Evolutionary conservation across 306 rosid species (phyloP), one percentile per base, ranked within the genome.

Genomic region (Trichosanthes cucumerina): DNA sequence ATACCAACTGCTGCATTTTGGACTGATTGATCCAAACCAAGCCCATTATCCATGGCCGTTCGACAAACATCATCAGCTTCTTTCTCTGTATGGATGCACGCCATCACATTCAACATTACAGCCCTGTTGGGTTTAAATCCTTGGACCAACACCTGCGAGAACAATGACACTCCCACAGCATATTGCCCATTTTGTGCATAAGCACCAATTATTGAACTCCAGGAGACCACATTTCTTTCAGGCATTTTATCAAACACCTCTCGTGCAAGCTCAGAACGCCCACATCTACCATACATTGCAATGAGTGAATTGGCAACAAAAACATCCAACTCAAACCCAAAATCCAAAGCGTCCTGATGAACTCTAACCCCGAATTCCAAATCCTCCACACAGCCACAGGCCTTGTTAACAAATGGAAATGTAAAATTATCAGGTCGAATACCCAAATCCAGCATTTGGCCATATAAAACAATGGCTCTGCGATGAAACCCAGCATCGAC

Each of bases 141-240:
- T 64, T 44, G 53, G 33, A 13, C 63, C 82, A 86, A 77, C 87
- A 84, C 84, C 80, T 9, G 63, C 4, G 56, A 65, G 66, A 86
- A 79, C 78, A 86, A 69, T 3, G 10, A 50, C 4, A 59, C 10
- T 14, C 86, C 89, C 50, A 73, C 62, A 4, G 59, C 18, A 33
- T 33, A 78, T 46, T 58, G 60, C 71, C 84, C 81, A 52, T 52
- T 84, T 50, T 82, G 84, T 4, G 78, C 78, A 47, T 43, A 82
- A 6, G 75, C 83, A 53, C 89, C 87, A 59, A 86, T 82, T 43
- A 84, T 74, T 19, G 89, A 84, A 79, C 89, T 86, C 89, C 87
- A 82, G 21, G 87, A 82, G 53, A 84, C 86, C 8, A 80, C 77
- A 84, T 53, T 86, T 50, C 49, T 84, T 12, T 60, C 39, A 31